These are phyloP conservation scores for Alternaria sp. DNA, from an alignment of 2,329 filamentous ascomycete genomes.

Conservation along the genomic window DNA sequence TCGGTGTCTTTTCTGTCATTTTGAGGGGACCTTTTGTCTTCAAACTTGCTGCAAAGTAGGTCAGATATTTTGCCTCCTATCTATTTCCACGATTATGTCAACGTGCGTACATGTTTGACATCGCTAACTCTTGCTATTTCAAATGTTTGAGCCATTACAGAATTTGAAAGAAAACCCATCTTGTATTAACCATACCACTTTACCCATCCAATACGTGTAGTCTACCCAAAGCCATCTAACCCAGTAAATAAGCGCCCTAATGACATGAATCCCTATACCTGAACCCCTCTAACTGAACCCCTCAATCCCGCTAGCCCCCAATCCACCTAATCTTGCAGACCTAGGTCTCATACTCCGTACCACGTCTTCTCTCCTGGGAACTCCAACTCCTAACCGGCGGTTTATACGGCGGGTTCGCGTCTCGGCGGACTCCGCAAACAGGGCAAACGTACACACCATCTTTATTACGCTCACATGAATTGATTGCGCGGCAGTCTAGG, in stretches of 20 bases:
- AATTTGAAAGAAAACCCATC: background rate
- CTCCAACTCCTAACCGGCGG: background rate
- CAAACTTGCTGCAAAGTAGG: background rate
- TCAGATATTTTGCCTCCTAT: too few relatives aligned
- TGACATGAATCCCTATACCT: too few relatives aligned
- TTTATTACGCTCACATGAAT: too few relatives aligned
- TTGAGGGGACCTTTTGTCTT: background rate
- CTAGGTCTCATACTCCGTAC: background rate
- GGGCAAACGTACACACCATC: too few relatives aligned
- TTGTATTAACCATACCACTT: background rate
- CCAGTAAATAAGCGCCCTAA: background rate
- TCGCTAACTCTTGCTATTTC: too few relatives aligned
- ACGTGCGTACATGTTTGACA: too few relatives aligned
- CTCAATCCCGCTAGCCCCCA: background rate
- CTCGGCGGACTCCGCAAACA: too few relatives aligned
- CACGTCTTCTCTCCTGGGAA: background rate
- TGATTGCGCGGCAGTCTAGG: background rate
- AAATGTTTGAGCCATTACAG: too few relatives aligned
- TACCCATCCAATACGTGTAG: background rate
- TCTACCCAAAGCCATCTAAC: background rate
- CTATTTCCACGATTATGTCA: too few relatives aligned
- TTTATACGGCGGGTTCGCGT: background rate
- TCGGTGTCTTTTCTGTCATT: too few relatives aligned
- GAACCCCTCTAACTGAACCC: background rate
- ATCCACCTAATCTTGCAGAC: background rate